Conservation (phyloP, 2,329 filamentous ascomycete genomes). For the Neonectria sp. region DNA sequence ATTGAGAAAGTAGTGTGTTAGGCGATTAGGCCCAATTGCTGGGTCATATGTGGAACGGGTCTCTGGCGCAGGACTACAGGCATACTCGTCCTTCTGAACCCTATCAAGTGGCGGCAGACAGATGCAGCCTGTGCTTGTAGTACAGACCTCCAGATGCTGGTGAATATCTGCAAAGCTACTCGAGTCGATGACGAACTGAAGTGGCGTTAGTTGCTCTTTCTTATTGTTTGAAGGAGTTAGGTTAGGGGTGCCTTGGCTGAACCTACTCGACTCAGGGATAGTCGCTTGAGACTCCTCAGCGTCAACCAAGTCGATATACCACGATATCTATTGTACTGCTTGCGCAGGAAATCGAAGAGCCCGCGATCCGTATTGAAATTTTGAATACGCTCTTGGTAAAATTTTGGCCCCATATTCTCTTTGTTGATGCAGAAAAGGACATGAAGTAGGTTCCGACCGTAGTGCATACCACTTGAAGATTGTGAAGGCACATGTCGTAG, state of each 20-base stretch:
- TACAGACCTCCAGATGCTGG: neutral
- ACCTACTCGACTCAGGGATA: neutral
- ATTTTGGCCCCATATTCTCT: neutral
- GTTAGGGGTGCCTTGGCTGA: neutral
- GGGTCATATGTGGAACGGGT: neutral
- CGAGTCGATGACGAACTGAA: neutral
- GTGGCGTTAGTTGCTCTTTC: neutral
- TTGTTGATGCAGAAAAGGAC: constrained; percentile 1
- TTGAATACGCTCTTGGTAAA: neutral
- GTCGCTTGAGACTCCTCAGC: neutral
- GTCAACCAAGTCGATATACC: neutral
- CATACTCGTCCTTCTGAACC: neutral
- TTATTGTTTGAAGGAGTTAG: neutral
- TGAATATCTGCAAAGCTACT: neutral
- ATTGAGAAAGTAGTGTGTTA: neutral
- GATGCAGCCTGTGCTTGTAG: neutral
- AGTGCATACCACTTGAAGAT: neutral
- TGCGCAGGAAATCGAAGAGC: neutral
- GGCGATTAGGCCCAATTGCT: neutral
- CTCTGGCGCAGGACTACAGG: neutral
- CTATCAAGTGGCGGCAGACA: neutral
- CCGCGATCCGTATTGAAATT: neutral
- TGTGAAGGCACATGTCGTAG: neutral
- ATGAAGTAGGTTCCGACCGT: neutral
- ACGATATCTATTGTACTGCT: neutral